Evolutionary conservation across 345 rosid species (phyloP).

Genomic region (Anacardium occidentale): DNA sequence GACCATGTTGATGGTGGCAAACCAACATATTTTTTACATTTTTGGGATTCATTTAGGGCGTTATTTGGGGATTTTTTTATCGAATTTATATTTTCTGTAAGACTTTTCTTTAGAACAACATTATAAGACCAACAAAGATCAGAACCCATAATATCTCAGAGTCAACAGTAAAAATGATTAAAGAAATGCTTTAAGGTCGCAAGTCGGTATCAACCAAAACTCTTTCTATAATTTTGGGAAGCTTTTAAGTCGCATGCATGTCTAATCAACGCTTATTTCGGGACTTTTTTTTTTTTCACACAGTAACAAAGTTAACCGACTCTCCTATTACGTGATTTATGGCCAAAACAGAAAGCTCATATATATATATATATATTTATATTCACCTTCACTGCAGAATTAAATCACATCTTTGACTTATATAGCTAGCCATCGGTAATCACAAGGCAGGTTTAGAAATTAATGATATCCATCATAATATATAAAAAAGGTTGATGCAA

Average conservation of each 20-base stretch:
- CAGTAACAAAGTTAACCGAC: background rate
- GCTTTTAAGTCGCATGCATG: constrained; percentile 18
- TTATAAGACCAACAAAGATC: no score
- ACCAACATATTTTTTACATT: no score
- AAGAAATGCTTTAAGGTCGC: background rate
- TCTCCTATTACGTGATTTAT: constrained; percentile 13
- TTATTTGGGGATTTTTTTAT: no score
- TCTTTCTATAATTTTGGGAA: background rate
- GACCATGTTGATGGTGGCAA: no score
- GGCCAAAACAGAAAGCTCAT: background rate
- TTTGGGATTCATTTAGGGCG: no score
- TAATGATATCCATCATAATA: background rate
- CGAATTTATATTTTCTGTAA: no score
- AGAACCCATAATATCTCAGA: no score
- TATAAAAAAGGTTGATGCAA: background rate
- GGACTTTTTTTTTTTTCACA: background rate
- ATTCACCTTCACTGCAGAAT: constrained; percentile 7
- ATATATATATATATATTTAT: no score
- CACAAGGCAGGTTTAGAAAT: constrained; percentile 7
- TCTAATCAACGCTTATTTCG: background rate
- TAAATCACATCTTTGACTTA: constrained; percentile 9
- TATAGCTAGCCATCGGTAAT: no score
- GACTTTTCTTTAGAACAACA: no score
- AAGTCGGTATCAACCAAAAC: background rate
- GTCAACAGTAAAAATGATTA: background rate